phyloP scores from a whole-genome alignment of 495 filamentous ascomycete species.

The Chaetomium tenue region DNA sequence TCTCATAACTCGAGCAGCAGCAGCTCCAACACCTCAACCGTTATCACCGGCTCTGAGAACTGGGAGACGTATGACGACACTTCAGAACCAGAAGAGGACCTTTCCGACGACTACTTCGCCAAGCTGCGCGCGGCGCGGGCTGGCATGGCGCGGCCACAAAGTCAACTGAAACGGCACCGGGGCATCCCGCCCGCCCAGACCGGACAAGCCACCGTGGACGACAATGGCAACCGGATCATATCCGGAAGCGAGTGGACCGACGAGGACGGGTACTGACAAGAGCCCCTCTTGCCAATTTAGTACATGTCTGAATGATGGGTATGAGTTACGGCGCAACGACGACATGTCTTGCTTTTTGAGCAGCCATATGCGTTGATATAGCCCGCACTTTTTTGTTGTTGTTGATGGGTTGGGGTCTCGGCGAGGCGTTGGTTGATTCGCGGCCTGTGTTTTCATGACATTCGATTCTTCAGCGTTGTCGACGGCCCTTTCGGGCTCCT shows the following conservation, averaged over 20 bases:
- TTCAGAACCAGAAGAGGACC: constrained; percentile 70
- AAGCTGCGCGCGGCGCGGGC: constrained; percentile 62
- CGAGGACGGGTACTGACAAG: constrained; percentile 49
- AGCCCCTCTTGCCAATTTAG: neutral
- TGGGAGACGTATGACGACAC: constrained; percentile 91
- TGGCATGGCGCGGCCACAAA: constrained; percentile 35
- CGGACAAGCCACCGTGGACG: constrained; percentile 42
- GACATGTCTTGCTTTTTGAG: constrained; percentile 19
- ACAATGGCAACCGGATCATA: constrained; percentile 50
- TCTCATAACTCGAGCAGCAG: constrained; percentile 58
- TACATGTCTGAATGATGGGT: constrained; percentile 18
- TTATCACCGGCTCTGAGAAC: constrained; percentile 80
- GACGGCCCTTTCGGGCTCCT: neutral
- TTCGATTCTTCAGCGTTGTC: neutral
- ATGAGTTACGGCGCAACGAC: constrained; percentile 23
- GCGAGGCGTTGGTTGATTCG: constrained; percentile 10
- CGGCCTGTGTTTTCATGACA: neutral
- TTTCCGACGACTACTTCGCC: constrained; percentile 72
- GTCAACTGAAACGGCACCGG: constrained; percentile 40
- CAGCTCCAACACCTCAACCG: constrained; percentile 60
- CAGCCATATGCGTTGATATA: constrained; percentile 19
- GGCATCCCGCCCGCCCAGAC: constrained; percentile 42
- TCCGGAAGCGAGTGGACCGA: constrained; percentile 59
- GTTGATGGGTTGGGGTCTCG: constrained; percentile 2
- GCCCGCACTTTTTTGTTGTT: constrained; percentile 8